These are phyloP conservation scores for Colletotrichum sublineola DNA, from an alignment of 2,329 filamentous ascomycete species.

Conservation along the genomic window DNA sequence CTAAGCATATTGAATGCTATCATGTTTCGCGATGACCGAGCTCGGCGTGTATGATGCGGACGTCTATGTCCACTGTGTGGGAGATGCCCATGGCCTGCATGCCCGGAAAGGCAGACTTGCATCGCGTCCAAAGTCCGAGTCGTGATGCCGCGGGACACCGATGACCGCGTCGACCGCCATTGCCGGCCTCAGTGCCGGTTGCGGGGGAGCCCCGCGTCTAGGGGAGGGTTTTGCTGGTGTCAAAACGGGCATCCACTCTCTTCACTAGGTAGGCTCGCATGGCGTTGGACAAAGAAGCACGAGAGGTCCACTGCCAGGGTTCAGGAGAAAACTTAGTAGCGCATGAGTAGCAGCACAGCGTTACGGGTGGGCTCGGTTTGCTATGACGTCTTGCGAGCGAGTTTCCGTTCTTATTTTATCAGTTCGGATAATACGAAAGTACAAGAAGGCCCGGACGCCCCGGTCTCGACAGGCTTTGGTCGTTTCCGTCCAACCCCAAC, in stretches of 20 bases:
- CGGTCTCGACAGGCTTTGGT: conserved; percentile 1
- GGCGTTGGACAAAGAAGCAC: conserved; percentile 10
- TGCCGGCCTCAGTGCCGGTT: conserved; percentile 36
- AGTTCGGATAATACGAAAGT: neutral
- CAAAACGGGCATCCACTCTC: neutral
- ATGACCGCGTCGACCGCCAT: conserved; percentile 28
- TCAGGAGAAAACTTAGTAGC: conserved; percentile 19
- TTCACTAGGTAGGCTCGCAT: neutral
- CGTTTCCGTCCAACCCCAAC: conserved; percentile 21
- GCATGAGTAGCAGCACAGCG: conserved; percentile 8
- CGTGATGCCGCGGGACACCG: conserved; percentile 23
- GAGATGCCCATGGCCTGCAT: neutral
- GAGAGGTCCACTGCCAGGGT: conserved; percentile 32
- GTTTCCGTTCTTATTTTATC: neutral
- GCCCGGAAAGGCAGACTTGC: neutral
- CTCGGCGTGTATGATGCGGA: conserved; percentile 1
- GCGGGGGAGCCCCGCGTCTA: conserved; percentile 17
- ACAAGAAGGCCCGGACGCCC: conserved; percentile 16
- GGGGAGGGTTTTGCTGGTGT: neutral
- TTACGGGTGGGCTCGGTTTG: conserved; percentile 21
- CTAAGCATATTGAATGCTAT: neutral
- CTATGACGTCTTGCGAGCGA: neutral
- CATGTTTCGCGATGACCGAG: neutral
- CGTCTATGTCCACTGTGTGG: neutral
- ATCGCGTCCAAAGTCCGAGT: conserved; percentile 16